Evolutionary conservation across 2,329 filamentous ascomycete genomes (phyloP), one percentile per base, ranked within the genome.

Genomic region (Westerdykella ornata): DNA sequence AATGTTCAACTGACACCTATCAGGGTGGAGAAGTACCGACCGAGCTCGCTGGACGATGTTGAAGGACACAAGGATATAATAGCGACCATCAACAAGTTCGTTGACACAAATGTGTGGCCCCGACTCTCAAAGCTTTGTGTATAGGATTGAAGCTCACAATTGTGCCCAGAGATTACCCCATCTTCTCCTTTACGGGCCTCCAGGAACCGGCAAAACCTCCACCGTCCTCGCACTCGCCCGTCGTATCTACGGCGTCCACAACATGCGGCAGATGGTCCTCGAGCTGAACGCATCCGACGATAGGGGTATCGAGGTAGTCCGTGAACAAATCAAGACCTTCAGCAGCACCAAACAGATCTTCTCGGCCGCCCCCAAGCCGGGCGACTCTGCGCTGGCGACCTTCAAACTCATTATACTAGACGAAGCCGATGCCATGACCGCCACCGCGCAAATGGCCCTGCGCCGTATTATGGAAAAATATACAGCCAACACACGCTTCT

Each of bases 391-490:
- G 22, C 68, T 90, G 18, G 87, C 85, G 0, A 78, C 78, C 3
- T 98, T 85, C 74, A 98, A 98, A 72, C 80, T 98, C 53, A 97
- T 98, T 62, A 87, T 98, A 41, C 79, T 98, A 4, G 92, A 98
- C 66, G 92, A 98, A 72, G 92, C 92, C n/a, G 92, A 98, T 65
- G 92, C 92, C 40, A 98, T 98, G 92, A 98, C 92, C n/a, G 85
- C 87, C 40, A 94, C 90, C 0, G 92, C 92, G 5, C 92, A 98
- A 68, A 98, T 98, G 90, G 92, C 92, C 0, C 73, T 98, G 41
- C 80, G 92, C 47, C 76, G 92, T 36, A 97, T 98, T 61, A 98
- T 98, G 92, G 92, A 98, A 64, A 95, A 95, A 70, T 98, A 98
- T 71, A 98, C 92, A 1, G 86, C 86, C 45, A 98, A 98, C 70